phyloP scores from a whole-genome alignment of 2,329 filamentous ascomycete genomes.

The Paradendryphiella salina region DNA sequence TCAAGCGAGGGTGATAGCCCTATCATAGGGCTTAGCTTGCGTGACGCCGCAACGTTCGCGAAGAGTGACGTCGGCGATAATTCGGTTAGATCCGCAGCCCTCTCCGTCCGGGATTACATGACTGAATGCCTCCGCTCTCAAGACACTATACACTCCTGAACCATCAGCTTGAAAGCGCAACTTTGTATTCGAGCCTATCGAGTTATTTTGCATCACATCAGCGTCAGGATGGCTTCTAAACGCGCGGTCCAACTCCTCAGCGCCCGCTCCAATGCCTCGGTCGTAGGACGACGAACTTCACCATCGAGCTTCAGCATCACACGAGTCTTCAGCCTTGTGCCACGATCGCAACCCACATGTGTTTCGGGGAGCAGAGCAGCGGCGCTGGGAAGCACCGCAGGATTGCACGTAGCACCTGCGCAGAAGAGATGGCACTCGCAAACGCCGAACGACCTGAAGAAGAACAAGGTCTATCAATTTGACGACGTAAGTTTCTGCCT shows the following conservation, averaged over 20 bases:
- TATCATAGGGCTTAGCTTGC: conserved; percentile 11
- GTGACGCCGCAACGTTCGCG: conserved; percentile 8
- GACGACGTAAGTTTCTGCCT: conserved; percentile 35
- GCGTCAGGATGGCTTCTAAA: conserved; percentile 26
- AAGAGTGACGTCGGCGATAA: conserved; percentile 32
- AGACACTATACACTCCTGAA: background rate
- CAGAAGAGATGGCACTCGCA: conserved; percentile 45
- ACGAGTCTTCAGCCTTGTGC: conserved; percentile 10
- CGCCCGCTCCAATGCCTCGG: conserved; percentile 15
- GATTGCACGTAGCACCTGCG: background rate
- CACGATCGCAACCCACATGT: background rate
- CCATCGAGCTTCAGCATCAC: conserved; percentile 12
- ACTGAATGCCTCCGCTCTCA: background rate
- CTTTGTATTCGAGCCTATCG: background rate
- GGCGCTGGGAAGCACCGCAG: background rate
- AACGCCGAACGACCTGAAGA: conserved; percentile 23
- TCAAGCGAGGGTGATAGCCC: background rate
- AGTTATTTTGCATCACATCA: background rate
- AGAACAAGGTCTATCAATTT: conserved; percentile 48
- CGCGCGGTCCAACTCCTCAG: conserved; percentile 19
- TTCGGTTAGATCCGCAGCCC: conserved; percentile 22
- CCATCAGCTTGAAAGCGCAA: background rate
- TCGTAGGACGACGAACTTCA: conserved; percentile 11
- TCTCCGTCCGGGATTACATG: conserved; percentile 9
- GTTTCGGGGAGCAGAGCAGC: background rate